Evolutionary conservation across 768 basidiomycete species (phyloP).

Genomic region (Tylopilus vinaceipallidus): DNA sequence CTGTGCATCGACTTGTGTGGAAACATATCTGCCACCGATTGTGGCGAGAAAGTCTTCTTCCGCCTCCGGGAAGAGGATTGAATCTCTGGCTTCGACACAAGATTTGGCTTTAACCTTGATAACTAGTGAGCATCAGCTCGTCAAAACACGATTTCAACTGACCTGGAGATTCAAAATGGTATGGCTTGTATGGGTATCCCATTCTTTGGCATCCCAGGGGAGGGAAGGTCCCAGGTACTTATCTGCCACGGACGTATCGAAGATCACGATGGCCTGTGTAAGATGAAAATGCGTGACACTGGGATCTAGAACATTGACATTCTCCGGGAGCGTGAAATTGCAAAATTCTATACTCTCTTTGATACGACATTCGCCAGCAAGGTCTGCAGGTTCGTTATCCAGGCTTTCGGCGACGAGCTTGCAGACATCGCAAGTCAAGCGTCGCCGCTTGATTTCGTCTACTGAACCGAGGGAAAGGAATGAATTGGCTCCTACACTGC

Average conservation of each 20-base stretch:
- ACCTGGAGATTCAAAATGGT: conserved; percentile 13
- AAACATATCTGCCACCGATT: conserved; percentile 11
- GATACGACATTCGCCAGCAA: conserved; percentile 5
- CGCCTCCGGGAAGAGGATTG: not conserved
- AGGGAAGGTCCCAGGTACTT: not conserved
- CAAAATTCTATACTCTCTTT: not conserved
- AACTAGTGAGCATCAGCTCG: not conserved
- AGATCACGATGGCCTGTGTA: conserved; percentile 6
- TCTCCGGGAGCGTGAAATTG: conserved; percentile 2
- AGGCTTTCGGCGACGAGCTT: conserved; percentile 11
- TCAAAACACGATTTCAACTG: not conserved
- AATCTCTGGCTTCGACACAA: not conserved
- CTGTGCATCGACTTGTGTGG: not conserved
- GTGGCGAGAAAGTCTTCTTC: not conserved
- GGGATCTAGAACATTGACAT: conserved; percentile 1
- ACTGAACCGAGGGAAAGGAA: conserved; percentile 8
- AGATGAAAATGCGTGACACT: conserved; percentile 15
- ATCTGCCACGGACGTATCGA: not conserved
- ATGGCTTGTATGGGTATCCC: not conserved
- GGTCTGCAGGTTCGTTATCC: conserved; percentile 8
- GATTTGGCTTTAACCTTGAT: conserved; percentile 5
- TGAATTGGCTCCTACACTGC: not conserved
- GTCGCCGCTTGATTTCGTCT: conserved; percentile 13
- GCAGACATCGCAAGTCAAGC: conserved; percentile 12
- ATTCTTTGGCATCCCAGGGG: conserved; percentile 10